Conservation (phyloP, 1,284 basidiomycete genomes). For the Ustilago trichophora region DNA sequence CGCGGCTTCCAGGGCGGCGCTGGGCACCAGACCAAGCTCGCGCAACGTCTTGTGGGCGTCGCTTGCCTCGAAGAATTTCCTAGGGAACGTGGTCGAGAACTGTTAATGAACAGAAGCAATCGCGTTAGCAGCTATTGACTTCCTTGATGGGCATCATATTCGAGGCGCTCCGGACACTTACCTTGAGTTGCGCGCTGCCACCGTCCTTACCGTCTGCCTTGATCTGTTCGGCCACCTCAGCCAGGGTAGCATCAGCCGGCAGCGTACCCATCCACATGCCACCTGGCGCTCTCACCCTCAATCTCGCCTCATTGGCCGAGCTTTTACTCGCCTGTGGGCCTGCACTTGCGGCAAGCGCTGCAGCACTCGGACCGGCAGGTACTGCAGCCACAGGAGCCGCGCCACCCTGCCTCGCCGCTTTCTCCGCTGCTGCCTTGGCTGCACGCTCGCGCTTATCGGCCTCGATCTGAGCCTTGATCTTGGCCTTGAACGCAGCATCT, state of each 20-base stretch:
- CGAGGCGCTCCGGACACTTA: too few species aligned
- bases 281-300: conserved; percentile 57
- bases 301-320: conserved; percentile 53
- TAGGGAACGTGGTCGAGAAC: conserved; percentile 64
- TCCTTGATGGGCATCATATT: too few species aligned
- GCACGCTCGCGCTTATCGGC: conserved; percentile 64
- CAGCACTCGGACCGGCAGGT: conserved; percentile 32
- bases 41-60: conserved; percentile 56
- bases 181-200: conserved; percentile 45
- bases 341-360: conserved; percentile 33
- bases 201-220: conserved; percentile 50
- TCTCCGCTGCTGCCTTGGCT: conserved; percentile 60
- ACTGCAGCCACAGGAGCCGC: conserved; percentile 9
- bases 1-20: conserved; percentile 60
- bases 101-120: too few species aligned
- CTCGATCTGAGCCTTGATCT: conserved; percentile 63
- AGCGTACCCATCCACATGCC: conserved; percentile 63
- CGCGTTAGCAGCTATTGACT: too few species aligned
- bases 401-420: conserved; percentile 54
- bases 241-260: conserved; percentile 52
- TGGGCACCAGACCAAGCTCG: conserved; percentile 64
- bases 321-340: conserved; percentile 37
- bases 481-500: conserved; percentile 59
- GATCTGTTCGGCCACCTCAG: conserved; percentile 50
- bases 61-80: conserved; percentile 56